phyloP scores from a whole-genome alignment of 768 basidiomycete species.

The Trametopsis cervina region DNA sequence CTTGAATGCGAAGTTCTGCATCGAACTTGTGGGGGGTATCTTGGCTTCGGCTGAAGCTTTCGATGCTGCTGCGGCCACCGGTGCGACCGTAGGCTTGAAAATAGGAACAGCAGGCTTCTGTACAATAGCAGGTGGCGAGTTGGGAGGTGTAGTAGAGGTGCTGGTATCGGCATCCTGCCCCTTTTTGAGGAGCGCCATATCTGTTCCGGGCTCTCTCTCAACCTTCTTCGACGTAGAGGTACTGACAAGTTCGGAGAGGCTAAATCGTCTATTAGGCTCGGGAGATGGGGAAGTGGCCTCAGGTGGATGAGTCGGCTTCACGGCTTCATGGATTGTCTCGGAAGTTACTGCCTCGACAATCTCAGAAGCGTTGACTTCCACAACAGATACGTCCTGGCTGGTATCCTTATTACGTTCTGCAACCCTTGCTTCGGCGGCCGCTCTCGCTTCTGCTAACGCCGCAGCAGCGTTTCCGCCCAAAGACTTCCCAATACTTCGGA shows the following conservation, averaged over 20 bases:
- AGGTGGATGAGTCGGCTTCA: neutral
- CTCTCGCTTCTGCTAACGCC: slow-evolving; percentile 61
- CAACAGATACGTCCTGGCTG: slow-evolving; percentile 1
- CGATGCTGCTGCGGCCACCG: neutral
- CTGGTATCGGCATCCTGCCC: slow-evolving; percentile 21
- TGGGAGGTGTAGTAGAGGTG: slow-evolving; percentile 48
- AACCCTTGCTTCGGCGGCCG: slow-evolving; percentile 61
- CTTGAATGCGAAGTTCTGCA: slow-evolving; percentile 21
- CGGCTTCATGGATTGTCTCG: neutral
- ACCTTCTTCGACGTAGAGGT: slow-evolving; percentile 10
- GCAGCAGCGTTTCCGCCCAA: slow-evolving; percentile 49
- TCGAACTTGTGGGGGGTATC: neutral
- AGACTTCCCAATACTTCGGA: slow-evolving; percentile 57
- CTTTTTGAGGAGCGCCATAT: too few relatives aligned
- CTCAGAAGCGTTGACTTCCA: neutral
- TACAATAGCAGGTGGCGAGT: slow-evolving; percentile 38
- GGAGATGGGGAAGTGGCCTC: neutral
- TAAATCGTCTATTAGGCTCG: slow-evolving; percentile 32
- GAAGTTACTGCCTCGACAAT: neutral
- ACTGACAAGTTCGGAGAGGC: slow-evolving; percentile 50
- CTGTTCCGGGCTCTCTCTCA: too few relatives aligned
- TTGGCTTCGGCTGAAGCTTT: neutral
- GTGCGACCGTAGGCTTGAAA: slow-evolving; percentile 16
- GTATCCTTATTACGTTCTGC: slow-evolving; percentile 55
- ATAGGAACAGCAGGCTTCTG: slow-evolving; percentile 9